A percentile compares a stretch with the other conserved stretches of the same genome.
Conservation (phyloP, 1,284 basidiomycete genomes). For the Irpex sp. region DNA sequence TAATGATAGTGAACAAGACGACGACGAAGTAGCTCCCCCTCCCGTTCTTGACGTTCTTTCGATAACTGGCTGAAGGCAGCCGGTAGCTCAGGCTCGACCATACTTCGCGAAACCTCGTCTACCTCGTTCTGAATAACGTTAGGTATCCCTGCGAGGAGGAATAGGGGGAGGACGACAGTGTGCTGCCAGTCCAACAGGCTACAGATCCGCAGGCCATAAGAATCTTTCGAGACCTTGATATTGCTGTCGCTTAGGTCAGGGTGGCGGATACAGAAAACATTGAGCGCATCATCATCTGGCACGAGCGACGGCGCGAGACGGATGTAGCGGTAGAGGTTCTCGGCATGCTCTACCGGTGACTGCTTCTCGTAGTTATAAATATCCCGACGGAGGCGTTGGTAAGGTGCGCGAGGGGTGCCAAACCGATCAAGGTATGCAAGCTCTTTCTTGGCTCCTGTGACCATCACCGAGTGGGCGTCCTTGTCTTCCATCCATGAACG, state of each 20-base stretch:
- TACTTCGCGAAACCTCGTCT: slow-evolving; percentile 33
- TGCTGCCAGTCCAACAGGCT: slow-evolving; percentile 42
- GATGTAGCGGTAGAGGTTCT: slow-evolving; percentile 30
- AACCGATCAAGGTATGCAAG: slow-evolving; percentile 42
- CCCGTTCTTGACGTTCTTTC: slow-evolving; percentile 21
- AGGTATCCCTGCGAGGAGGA: slow-evolving; percentile 44
- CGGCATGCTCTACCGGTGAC: slow-evolving; percentile 36
- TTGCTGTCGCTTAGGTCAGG: slow-evolving; percentile 35
- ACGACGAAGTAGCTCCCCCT: slow-evolving; percentile 5
- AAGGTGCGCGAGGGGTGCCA: slow-evolving; percentile 42
- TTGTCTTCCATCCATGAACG: slow-evolving; percentile 35
- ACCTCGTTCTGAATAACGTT: slow-evolving; percentile 40
- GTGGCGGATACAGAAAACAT: slow-evolving; percentile 29
- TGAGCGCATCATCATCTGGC: slow-evolving; percentile 27
- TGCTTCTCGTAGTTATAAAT: slow-evolving; percentile 42
- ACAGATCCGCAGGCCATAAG: not conserved
- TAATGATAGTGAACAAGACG: slow-evolving; percentile 48
- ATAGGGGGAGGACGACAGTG: slow-evolving; percentile 42
- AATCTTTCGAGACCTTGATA: slow-evolving; percentile 27
- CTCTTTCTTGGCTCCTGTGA: slow-evolving; percentile 40
- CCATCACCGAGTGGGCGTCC: slow-evolving; percentile 38
- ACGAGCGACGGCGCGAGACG: slow-evolving; percentile 34
- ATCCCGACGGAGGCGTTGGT: slow-evolving; percentile 37
- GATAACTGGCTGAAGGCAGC: slow-evolving; percentile 33
- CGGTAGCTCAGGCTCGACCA: slow-evolving; percentile 37